phyloP scores from a whole-genome alignment of 345 rosid genomes.

The Garcia nutans region DNA sequence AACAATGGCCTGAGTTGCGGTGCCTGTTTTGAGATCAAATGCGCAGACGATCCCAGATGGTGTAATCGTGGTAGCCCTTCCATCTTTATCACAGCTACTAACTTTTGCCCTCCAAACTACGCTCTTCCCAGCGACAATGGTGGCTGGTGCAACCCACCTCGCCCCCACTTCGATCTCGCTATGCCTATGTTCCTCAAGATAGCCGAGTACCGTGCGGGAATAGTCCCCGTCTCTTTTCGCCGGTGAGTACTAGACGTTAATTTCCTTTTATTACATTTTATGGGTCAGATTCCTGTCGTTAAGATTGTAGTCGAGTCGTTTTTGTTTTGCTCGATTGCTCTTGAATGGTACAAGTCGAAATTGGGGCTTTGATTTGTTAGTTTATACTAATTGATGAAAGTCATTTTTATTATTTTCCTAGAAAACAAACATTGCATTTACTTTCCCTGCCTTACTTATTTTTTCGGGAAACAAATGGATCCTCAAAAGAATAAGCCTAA shows the following conservation, averaged over 20 bases:
- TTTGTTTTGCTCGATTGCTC: not conserved
- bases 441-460: not conserved
- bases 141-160: slow-evolving; percentile 99
- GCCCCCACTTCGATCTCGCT: slow-evolving; percentile 92
- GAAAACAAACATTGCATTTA: too few species aligned
- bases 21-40: slow-evolving; percentile 85
- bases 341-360: too few species aligned
- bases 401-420: too few species aligned
- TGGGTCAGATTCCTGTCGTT: not conserved
- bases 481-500: not conserved
- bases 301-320: not conserved
- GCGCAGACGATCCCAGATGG: slow-evolving; percentile 74
- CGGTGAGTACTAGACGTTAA: slow-evolving; percentile 39
- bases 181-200: slow-evolving; percentile 99
- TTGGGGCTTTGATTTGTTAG: too few species aligned
- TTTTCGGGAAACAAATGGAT: slow-evolving; percentile 21
- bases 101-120: slow-evolving; percentile 93
- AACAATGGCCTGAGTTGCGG: slow-evolving; percentile 93
- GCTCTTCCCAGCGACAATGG: slow-evolving; percentile 82
- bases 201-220: slow-evolving; percentile 89
- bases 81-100: slow-evolving; percentile 79
- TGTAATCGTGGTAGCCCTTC: slow-evolving; percentile 79
- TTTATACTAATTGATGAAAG: too few species aligned
- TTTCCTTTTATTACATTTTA: not conserved
- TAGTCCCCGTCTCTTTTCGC: slow-evolving; percentile 84